These are phyloP conservation scores for Hypoxylon sp. DNA, from an alignment of 2,329 filamentous ascomycete species.

Conservation along the genomic window DNA sequence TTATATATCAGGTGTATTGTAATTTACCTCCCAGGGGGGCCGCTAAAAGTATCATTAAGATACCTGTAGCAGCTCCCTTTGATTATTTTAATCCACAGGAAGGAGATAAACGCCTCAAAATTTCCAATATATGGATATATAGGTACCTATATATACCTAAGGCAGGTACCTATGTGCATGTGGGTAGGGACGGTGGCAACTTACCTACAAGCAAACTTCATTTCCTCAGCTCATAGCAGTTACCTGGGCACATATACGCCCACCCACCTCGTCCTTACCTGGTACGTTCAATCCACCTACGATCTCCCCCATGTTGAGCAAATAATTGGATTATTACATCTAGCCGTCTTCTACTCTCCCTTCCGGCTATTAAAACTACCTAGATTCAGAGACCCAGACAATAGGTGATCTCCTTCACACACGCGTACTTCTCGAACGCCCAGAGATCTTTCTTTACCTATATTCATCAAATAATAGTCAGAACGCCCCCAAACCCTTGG, in stretches of 20 bases:
- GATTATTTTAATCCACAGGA: not conserved
- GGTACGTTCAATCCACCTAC: no score
- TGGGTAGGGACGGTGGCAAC: not conserved
- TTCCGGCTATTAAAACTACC: not conserved
- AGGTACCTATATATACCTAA: no score
- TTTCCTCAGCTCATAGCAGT: not conserved
- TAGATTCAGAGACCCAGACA: not conserved
- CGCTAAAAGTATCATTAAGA: not conserved
- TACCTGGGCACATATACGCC: not conserved
- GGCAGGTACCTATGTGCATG: no score
- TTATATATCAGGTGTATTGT: no score
- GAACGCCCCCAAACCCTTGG: not conserved
- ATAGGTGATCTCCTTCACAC: not conserved
- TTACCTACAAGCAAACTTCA: not conserved
- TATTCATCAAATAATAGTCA: not conserved
- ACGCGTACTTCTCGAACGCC: not conserved
- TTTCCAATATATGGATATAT: no score
- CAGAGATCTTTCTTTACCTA: not conserved
- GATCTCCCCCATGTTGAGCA: not conserved
- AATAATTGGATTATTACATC: not conserved
- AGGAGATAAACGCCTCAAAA: not conserved
- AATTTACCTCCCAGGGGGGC: no score
- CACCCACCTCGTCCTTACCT: not conserved
- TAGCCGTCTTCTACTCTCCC: not conserved
- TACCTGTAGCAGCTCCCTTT: not conserved